Percentiles rank a stretch among this genome's conserved stretches.
phyloP scores from a whole-genome alignment of 495 filamentous ascomycete species.

The Extremus antarcticus region DNA sequence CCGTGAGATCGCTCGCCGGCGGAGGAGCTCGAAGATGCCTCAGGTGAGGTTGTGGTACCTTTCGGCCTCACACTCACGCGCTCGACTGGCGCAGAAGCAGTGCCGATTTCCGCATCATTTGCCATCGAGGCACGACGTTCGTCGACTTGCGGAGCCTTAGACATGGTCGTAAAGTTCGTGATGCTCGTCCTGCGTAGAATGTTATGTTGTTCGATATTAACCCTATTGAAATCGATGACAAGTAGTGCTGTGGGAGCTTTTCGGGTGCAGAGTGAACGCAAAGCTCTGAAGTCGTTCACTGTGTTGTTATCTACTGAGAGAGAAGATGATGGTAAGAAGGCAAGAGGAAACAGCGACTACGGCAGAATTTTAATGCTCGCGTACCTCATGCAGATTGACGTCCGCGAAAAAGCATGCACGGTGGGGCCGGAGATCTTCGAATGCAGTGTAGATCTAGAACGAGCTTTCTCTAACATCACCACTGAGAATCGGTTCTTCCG shows the following conservation, averaged over 20 bases:
- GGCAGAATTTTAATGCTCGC: neutral
- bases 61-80: constrained; percentile 25
- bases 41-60: constrained; percentile 4
- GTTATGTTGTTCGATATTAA: neutral
- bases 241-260: constrained; percentile 24
- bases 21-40: constrained; percentile 12
- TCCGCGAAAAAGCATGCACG: neutral
- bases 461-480: neutral
- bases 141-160: constrained; percentile 2
- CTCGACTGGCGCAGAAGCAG: constrained; percentile 10
- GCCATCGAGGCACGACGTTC: constrained; percentile 5
- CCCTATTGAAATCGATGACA: neutral
- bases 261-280: constrained; percentile 25
- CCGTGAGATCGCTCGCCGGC: constrained; percentile 18
- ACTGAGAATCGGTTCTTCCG: no score
- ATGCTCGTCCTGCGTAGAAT: neutral
- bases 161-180: constrained; percentile 1
- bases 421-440: neutral
- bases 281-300: constrained; percentile 34
- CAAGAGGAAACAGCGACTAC: neutral
- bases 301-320: neutral
- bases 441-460: neutral
- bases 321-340: neutral
- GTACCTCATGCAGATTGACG: neutral
- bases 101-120: constrained; percentile 20